Conservation (phyloP, 371 early-diverging fungal genomes). For the Mortierella sp. region DNA sequence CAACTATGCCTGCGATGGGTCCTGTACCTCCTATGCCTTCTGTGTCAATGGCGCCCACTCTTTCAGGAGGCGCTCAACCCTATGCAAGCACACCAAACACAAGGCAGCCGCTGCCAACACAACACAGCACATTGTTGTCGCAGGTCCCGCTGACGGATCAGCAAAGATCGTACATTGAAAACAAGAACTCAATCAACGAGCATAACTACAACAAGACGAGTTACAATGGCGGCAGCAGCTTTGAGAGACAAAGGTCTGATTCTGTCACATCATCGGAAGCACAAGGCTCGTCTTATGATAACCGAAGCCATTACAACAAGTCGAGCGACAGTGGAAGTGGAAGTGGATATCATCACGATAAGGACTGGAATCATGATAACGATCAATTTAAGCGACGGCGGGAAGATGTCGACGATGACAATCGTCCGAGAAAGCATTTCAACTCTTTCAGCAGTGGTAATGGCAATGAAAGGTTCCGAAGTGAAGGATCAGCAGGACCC, state of each 20-base stretch:
- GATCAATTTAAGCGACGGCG: conserved; percentile 19
- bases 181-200: conserved; percentile 6
- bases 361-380: conserved; percentile 2
- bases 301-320: conserved; percentile 3
- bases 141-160: conserved; percentile 11
- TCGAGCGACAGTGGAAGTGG: conserved; percentile 1
- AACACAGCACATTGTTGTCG: conserved; percentile 2
- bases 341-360: conserved; percentile 6
- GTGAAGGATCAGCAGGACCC: conserved; percentile 8
- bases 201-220: not conserved
- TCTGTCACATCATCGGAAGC: conserved; percentile 10
- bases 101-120: conserved; percentile 4
- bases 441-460: conserved; percentile 5
- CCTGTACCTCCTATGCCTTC: conserved; percentile 15
- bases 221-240: conserved; percentile 1
- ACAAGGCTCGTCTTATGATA: conserved; percentile 11
- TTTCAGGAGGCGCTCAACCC: conserved; percentile 1
- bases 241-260: conserved; percentile 6
- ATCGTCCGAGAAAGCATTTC: conserved; percentile 5
- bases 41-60: conserved; percentile 6
- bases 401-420: conserved; percentile 6
- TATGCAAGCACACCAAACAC: not conserved
- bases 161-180: conserved; percentile 14
- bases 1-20: conserved; percentile 7
- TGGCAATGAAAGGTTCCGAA: conserved; percentile 4